These are phyloP conservation scores for Tylopilus sp. DNA, from an alignment of 768 basidiomycete genomes.

Conservation along the genomic window DNA sequence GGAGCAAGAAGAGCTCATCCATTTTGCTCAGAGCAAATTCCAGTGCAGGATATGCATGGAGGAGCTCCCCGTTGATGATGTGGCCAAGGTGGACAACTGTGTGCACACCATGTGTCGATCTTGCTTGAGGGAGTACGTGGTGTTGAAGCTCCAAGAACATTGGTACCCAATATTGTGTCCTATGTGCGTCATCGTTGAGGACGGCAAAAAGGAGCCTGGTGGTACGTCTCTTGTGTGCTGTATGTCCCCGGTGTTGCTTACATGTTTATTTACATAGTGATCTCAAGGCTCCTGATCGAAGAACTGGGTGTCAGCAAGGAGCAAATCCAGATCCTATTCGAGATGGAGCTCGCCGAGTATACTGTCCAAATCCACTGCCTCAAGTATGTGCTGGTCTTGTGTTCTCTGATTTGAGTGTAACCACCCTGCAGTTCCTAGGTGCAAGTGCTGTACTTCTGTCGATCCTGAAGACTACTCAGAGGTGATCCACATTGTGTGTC, in stretches of 20 bases:
- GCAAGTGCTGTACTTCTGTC: slow-evolving; percentile 46
- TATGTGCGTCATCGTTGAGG: slow-evolving; percentile 38
- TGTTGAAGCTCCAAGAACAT: slow-evolving; percentile 46
- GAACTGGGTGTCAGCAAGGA: slow-evolving; percentile 44
- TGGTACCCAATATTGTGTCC: slow-evolving; percentile 64
- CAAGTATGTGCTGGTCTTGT: slow-evolving; percentile 34
- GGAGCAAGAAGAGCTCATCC: slow-evolving; percentile 32
- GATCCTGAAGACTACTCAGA: slow-evolving; percentile 46
- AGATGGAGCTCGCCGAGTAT: slow-evolving; percentile 44
- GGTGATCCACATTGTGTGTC: slow-evolving; percentile 44
- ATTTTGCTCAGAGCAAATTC: slow-evolving; percentile 36
- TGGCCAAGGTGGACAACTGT: slow-evolving; percentile 44
- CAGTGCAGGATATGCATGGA: slow-evolving; percentile 60
- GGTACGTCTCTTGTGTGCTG: slow-evolving; percentile 24
- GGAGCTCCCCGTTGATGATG: slow-evolving; percentile 37
- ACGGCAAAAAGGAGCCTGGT: slow-evolving; percentile 22
- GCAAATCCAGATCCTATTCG: slow-evolving; percentile 39
- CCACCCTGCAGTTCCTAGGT: slow-evolving; percentile 36
- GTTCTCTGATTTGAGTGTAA: background rate
- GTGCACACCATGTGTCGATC: slow-evolving; percentile 51
- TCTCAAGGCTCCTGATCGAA: slow-evolving; percentile 40
- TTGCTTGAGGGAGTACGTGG: slow-evolving; percentile 45
- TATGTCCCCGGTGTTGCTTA: background rate
- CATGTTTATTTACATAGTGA: slow-evolving; percentile 25
- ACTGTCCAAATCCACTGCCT: slow-evolving; percentile 48